Evolutionary conservation across 371 early-diverging fungal genomes (phyloP), one percentile per base, ranked within the genome.

Genomic region (Mucor irregularis): DNA sequence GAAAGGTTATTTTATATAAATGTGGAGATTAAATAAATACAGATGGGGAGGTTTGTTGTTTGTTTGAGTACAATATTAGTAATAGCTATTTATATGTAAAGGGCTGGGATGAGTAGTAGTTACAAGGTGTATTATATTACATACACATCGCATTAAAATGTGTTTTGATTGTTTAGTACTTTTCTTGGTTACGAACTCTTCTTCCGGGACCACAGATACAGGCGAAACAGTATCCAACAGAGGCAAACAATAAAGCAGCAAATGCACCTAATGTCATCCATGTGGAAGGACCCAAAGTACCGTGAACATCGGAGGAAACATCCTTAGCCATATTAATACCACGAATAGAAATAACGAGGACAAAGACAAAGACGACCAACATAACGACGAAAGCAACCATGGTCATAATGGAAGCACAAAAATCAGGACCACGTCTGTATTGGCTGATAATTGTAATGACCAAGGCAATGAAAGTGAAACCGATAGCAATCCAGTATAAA

Each of bases 401-500:
- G 16, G 68, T 67, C 38, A 62, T 56, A 37, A 71, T 9, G 13
- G 58, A 60, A 14, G 70, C 62, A 34, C 62, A 53, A 14, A 74
- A 58, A 25, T 68, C 67, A n/a, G 74, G 66, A 30, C 65, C 56
- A 9, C 63, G 48, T 39, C 61, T 63, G 44, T 66, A 74, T 40
- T 67, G 60, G 4, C 68, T 69, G 51, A 71, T 60, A 30, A 70
- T 21, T 1, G 78, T 72, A 44, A 69, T 62, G 22, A 66, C 29
- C 34, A 77, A 51, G 25, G 78, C 74, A 30, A 73, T 21, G 7
- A 66, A 63, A 6, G 70, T 72, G 24, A 74, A 62, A 33, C 65
- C 68, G 29, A 71, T 58, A 3, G 70, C 74, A 53, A 77, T 68
- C 70, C 69, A 74, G 47, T 73, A 77, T 14, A 77, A 52, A 13